Percentiles rank a stretch among this genome's conserved stretches.
These are phyloP conservation scores for Metschnikowia hibisci DNA, from an alignment of 805 yeast species.

Conservation along the genomic window DNA sequence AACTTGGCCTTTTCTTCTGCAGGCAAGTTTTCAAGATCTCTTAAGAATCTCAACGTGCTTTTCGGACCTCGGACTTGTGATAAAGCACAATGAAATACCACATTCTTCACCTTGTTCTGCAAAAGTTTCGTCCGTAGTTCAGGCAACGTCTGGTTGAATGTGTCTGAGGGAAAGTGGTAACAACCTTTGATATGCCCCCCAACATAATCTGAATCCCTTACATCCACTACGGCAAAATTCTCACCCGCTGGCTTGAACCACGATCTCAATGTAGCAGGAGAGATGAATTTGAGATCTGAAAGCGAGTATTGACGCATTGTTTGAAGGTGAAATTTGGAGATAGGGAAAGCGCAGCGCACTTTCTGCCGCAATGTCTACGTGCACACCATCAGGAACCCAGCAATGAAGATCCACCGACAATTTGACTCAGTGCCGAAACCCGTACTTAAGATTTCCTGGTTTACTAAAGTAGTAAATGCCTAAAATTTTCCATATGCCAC, in stretches of 20 bases:
- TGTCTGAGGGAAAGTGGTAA: conserved; percentile 51
- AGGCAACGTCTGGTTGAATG: conserved; percentile 38
- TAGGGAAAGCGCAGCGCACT: no score
- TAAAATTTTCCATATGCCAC: no score
- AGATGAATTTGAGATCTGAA: conserved; percentile 45
- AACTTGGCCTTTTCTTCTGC: conserved; percentile 21
- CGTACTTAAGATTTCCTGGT: no score
- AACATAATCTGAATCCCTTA: conserved; percentile 74
- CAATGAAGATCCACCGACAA: no score
- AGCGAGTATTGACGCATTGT: conserved; percentile 15
- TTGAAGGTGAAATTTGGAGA: not conserved
- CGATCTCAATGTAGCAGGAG: conserved; percentile 39
- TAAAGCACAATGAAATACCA: conserved; percentile 87
- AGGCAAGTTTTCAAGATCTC: conserved; percentile 38
- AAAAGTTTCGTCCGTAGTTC: conserved; percentile 33
- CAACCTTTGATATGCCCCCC: conserved; percentile 72
- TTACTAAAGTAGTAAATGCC: no score
- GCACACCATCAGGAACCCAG: no score
- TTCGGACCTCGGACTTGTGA: conserved; percentile 92
- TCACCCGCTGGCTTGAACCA: conserved; percentile 45
- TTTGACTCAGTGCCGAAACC: no score
- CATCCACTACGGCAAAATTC: conserved; percentile 65
- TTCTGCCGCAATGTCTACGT: no score
- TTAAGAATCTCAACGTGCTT: conserved; percentile 62
- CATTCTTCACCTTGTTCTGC: conserved; percentile 38